phyloP scores from a whole-genome alignment of 495 filamentous ascomycete genomes.

The Annulohypoxylon bovei region DNA sequence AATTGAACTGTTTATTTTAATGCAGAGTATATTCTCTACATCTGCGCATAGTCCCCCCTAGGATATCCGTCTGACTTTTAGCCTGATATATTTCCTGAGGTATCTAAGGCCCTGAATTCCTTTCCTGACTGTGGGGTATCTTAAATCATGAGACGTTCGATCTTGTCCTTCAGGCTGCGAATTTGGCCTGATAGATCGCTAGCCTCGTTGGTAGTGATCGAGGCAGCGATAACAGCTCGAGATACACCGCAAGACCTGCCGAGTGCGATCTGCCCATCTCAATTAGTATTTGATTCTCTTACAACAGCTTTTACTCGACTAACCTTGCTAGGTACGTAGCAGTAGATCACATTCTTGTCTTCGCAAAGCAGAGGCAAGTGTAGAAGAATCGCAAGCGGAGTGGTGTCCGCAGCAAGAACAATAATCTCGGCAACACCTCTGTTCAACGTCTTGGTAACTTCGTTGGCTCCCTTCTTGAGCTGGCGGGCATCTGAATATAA shows the following conservation, averaged over 20 bases:
- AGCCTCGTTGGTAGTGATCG: slow-evolving; percentile 93
- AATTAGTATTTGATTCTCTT: slow-evolving; percentile 9
- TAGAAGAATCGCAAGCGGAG: slow-evolving; percentile 87
- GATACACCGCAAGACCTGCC: slow-evolving; percentile 87
- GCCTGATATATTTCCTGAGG: slow-evolving; percentile 10
- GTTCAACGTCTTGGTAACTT: slow-evolving; percentile 50
- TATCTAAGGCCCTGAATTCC: slow-evolving; percentile 20
- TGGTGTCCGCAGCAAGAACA: slow-evolving; percentile 86
- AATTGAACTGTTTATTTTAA: neutral
- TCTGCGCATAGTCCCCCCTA: neutral
- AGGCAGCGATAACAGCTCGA: slow-evolving; percentile 84
- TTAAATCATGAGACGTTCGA: slow-evolving; percentile 97
- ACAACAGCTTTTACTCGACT: slow-evolving; percentile 26
- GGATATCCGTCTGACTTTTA: neutral
- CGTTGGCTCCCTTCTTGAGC: slow-evolving; percentile 86
- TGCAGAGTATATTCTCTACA: slow-evolving; percentile 18
- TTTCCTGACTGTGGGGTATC: slow-evolving; percentile 34
- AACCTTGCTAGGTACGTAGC: slow-evolving; percentile 70
- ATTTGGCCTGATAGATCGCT: slow-evolving; percentile 88
- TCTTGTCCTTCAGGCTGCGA: slow-evolving; percentile 86
- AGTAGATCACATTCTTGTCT: slow-evolving; percentile 80
- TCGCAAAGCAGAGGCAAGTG: slow-evolving; percentile 90
- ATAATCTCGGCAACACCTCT: slow-evolving; percentile 85
- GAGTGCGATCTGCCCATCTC: slow-evolving; percentile 65
- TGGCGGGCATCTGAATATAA: slow-evolving; percentile 72